Evolutionary conservation across 2,329 filamentous ascomycete species (phyloP).

Genomic region (Orbilia oligospora): DNA sequence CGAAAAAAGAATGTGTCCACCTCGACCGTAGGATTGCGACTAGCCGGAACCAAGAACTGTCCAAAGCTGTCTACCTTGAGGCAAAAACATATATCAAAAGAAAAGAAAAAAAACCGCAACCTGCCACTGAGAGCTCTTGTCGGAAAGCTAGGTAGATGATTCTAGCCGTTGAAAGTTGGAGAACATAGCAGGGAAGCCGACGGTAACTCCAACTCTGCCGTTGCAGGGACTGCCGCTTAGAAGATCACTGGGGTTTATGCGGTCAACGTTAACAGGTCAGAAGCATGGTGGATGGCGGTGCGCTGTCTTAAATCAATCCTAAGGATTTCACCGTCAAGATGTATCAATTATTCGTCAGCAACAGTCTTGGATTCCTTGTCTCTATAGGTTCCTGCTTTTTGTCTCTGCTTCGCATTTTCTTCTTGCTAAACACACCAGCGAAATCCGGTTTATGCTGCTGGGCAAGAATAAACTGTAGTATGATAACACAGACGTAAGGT

Average conservation of each 20-base stretch:
- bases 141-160: conserved; percentile 34
- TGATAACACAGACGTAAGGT: conserved; percentile 65
- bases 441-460: conserved; percentile 64
- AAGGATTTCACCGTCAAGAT: conserved; percentile 38
- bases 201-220: conserved; percentile 28
- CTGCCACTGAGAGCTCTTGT: conserved; percentile 40
- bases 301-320: conserved; percentile 47
- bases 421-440: conserved; percentile 61
- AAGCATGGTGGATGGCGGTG: conserved; percentile 41
- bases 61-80: conserved; percentile 42
- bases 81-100: conserved; percentile 49
- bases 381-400: conserved; percentile 56
- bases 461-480: conserved; percentile 42
- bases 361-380: conserved; percentile 23
- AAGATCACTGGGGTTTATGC: conserved; percentile 52
- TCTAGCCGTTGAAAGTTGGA: conserved; percentile 47
- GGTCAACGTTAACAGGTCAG: conserved; percentile 35
- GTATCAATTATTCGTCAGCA: conserved; percentile 49
- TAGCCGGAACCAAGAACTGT: conserved; percentile 55
- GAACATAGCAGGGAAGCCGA: conserved; percentile 38
- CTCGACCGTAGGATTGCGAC: conserved; percentile 53
- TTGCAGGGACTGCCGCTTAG: conserved; percentile 58
- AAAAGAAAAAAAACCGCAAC: conserved; percentile 33
- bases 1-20: conserved; percentile 50
- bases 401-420: conserved; percentile 39